Evolutionary conservation across 805 yeast species (phyloP).

Genomic region (Myxozyma mucilagina): DNA sequence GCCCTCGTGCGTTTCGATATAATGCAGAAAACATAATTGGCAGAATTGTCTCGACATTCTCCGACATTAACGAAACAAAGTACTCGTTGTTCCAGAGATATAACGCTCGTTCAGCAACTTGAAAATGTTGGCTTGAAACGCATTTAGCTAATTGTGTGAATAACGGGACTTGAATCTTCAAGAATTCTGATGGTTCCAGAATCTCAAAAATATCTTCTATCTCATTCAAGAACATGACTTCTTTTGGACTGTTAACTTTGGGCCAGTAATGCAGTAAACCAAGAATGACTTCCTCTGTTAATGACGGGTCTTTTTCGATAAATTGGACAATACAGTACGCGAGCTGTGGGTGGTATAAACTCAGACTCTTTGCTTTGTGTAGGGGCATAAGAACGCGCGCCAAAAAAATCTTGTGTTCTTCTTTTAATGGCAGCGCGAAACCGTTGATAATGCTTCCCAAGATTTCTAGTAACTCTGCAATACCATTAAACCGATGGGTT

Average conservation of each 20-base stretch:
- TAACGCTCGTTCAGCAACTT: conserved; percentile 92
- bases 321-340: conserved; percentile 97
- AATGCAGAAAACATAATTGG: conserved; percentile 90
- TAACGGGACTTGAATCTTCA: conserved; percentile 86
- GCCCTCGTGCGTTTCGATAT: conserved; percentile 76
- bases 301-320: conserved; percentile 85
- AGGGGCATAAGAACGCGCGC: conserved; percentile 84
- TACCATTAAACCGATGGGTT: conserved; percentile 93
- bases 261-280: conserved; percentile 96
- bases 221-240: conserved; percentile 92
- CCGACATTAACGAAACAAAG: conserved; percentile 84
- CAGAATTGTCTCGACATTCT: conserved; percentile 80
- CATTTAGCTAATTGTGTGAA: conserved; percentile 93
- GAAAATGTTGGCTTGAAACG: conserved; percentile 93
- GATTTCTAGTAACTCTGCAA: conserved; percentile 91
- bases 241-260: conserved; percentile 89
- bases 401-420: conserved; percentile 90
- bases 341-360: conserved; percentile 92
- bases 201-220: conserved; percentile 96
- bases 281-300: conserved; percentile 96
- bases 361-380: conserved; percentile 85
- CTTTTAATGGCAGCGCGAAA: conserved; percentile 94
- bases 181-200: conserved; percentile 89
- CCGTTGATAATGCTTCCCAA: conserved; percentile 96
- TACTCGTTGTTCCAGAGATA: conserved; percentile 95